These are phyloP conservation scores for Colletotrichum sp. DNA, from an alignment of 2,329 filamentous ascomycete species.

Conservation along the genomic window DNA sequence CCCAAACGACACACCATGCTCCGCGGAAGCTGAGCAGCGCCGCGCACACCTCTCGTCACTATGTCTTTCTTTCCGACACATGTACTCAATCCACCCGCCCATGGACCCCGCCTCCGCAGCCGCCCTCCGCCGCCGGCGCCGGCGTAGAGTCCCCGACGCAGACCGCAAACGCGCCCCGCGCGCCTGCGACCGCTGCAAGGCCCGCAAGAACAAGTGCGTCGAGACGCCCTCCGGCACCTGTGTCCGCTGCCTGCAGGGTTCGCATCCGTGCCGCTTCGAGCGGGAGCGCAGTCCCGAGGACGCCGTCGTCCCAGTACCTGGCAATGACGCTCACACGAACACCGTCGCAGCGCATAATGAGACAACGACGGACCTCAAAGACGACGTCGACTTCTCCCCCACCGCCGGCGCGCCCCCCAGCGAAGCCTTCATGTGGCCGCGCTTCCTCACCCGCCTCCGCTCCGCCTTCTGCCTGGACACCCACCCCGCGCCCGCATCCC, in stretches of 20 bases:
- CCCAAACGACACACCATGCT: not conserved
- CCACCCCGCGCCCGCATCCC: slow-evolving; percentile 14
- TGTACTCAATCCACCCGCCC: not conserved
- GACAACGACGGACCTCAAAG: not conserved
- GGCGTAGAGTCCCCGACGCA: slow-evolving; percentile 34
- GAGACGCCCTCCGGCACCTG: slow-evolving; percentile 29
- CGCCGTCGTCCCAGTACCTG: not conserved
- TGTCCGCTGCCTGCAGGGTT: slow-evolving; percentile 30
- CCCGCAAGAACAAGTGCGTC: slow-evolving; percentile 39
- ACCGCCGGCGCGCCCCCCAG: slow-evolving; percentile 8
- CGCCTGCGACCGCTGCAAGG: slow-evolving; percentile 40
- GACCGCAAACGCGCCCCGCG: slow-evolving; percentile 36
- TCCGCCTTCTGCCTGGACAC: slow-evolving; percentile 31
- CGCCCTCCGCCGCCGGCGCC: slow-evolving; percentile 10
- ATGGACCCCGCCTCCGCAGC: slow-evolving; percentile 6
- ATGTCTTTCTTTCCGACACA: not conserved
- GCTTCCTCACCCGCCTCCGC: slow-evolving; percentile 27
- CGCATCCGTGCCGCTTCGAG: slow-evolving; percentile 26
- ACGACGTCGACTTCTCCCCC: slow-evolving; percentile 4
- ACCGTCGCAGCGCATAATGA: not conserved
- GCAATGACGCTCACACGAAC: not conserved
- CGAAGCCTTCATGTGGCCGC: slow-evolving; percentile 31
- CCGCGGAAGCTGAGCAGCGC: not conserved
- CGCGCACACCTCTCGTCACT: not conserved
- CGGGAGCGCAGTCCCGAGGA: not conserved